phyloP scores from a whole-genome alignment of 306 rosid species.

The Bauhinia variegata region DNA sequence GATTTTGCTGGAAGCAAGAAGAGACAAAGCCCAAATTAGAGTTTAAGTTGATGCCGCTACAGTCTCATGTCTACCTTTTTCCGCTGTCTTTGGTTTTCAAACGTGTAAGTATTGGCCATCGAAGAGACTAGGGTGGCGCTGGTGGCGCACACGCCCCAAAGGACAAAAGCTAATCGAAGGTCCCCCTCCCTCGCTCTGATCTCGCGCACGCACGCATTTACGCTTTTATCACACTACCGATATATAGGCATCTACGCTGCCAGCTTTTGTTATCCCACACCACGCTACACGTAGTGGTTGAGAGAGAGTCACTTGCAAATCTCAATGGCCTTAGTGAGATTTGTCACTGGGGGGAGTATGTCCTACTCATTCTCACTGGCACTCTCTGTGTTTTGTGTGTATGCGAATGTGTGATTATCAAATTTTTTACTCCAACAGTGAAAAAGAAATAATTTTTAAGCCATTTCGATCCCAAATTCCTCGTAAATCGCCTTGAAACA shows the following conservation, averaged over 20 bases:
- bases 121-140: constrained; percentile 39
- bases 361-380: constrained; percentile 36
- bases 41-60: neutral
- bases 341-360: constrained; percentile 13
- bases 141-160: constrained; percentile 34
- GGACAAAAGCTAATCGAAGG: constrained; percentile 19
- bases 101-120: neutral
- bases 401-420: neutral
- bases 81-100: too few relatives aligned
- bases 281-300: neutral
- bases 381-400: constrained; percentile 22
- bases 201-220: too few relatives aligned
- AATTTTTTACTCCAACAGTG: constrained; percentile 25
- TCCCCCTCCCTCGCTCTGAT: constrained; percentile 8
- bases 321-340: constrained; percentile 47
- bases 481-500: constrained; percentile 46
- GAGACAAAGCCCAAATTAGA: too few relatives aligned
- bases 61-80: constrained; percentile 38
- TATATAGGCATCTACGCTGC: constrained; percentile 27
- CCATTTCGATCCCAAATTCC: constrained; percentile 49
- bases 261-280: constrained; percentile 11
- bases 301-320: constrained; percentile 44
- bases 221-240: neutral
- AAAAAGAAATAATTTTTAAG: constrained; percentile 31
- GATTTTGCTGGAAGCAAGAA: too few relatives aligned